Percentiles rank a stretch among this genome's conserved stretches.
These are phyloP conservation scores for Sisymbrium irio DNA, from an alignment of 345 rosid species.

Conservation along the genomic window DNA sequence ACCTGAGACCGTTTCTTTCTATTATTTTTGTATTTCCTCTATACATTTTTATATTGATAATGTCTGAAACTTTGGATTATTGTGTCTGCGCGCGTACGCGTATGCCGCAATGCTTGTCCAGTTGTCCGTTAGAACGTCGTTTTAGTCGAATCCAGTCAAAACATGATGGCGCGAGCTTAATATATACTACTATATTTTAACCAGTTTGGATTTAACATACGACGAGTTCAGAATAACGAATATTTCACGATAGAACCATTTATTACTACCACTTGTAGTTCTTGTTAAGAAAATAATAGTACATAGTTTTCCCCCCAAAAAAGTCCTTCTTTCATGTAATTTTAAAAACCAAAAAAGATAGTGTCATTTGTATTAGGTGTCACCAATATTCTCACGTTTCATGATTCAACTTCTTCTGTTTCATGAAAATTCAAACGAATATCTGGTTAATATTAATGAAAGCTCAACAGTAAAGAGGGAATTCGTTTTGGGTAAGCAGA, in stretches of 20 bases:
- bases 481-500: not conserved
- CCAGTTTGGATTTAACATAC: not conserved
- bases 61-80: not conserved
- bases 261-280: not conserved
- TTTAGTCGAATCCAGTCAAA: not conserved
- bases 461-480: not conserved
- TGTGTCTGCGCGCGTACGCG: not conserved
- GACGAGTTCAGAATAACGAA: not conserved
- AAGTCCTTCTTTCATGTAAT: not conserved
- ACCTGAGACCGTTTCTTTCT: not conserved
- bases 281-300: not conserved
- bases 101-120: not conserved
- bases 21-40: not conserved
- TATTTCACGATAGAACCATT: not conserved
- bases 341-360: not conserved
- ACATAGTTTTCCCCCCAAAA: not conserved
- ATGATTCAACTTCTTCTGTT: not conserved
- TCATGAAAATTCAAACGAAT: not conserved
- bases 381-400: constrained; percentile 1
- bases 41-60: not conserved
- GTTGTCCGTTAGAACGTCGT: not conserved
- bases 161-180: not conserved
- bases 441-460: not conserved
- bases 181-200: not conserved
- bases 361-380: not conserved